Evolutionary conservation across 2,329 filamentous ascomycete species (phyloP).

Genomic region (Talaromyces sp.): DNA sequence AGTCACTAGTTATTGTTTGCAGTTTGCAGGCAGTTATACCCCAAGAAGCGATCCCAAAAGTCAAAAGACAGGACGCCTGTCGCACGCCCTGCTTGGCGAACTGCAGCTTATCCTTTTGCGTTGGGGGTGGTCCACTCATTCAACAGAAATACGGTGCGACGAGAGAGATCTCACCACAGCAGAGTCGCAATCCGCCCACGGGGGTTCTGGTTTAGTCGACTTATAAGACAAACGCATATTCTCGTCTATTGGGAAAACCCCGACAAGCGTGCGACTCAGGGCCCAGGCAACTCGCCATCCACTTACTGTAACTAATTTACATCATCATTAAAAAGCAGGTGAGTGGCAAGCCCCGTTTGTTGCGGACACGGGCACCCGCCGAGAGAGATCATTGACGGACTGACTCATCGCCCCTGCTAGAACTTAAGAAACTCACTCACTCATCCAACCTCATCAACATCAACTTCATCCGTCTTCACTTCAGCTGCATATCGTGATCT

Average conservation of each 20-base stretch:
- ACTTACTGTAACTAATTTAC: too few relatives aligned
- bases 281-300: background rate
- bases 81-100: background rate
- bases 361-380: background rate
- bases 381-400: background rate
- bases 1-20: background rate
- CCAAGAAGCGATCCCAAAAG: background rate
- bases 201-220: too few relatives aligned
- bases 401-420: background rate
- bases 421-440: background rate
- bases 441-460: background rate
- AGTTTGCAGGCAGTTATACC: background rate
- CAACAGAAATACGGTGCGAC: background rate
- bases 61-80: background rate
- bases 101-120: background rate
- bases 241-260: background rate
- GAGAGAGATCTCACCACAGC: background rate
- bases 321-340: background rate
- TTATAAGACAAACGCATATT: background rate
- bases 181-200: background rate
- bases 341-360: background rate
- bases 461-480: background rate
- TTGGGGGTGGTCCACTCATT: background rate
- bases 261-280: background rate
- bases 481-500: background rate